Evolutionary conservation across 805 yeast species (phyloP).

Genomic region (Yarrowia sp.): DNA sequence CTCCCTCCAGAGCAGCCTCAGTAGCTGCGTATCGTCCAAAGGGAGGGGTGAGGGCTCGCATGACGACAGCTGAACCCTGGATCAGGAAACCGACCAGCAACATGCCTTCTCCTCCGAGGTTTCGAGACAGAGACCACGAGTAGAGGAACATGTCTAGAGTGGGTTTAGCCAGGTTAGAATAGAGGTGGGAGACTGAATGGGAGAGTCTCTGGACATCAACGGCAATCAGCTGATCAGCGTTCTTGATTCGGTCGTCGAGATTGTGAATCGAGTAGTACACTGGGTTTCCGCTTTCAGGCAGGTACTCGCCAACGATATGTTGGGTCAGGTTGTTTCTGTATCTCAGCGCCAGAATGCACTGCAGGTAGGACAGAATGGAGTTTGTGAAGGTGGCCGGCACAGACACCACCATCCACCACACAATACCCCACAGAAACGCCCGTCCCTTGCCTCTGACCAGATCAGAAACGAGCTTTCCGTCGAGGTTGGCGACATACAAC

Average conservation of each 20-base stretch:
- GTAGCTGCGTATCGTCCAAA: constrained; percentile 81
- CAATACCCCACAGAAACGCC: constrained; percentile 66
- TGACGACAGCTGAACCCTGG: constrained; percentile 75
- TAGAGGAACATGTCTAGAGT: constrained; percentile 78
- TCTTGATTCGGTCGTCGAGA: constrained; percentile 61
- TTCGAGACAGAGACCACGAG: constrained; percentile 71
- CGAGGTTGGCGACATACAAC: constrained; percentile 82
- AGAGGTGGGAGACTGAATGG: constrained; percentile 71
- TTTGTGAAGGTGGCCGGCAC: constrained; percentile 85
- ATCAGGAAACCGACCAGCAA: constrained; percentile 81
- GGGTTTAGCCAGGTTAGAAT: constrained; percentile 86
- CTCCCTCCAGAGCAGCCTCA: constrained; percentile 82
- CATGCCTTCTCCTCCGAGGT: constrained; percentile 67
- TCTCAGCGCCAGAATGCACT: constrained; percentile 50
- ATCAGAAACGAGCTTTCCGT: constrained; percentile 83
- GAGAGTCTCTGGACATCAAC: constrained; percentile 80
- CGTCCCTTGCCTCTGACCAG: constrained; percentile 73
- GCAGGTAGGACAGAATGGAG: constrained; percentile 61
- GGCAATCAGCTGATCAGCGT: constrained; percentile 84
- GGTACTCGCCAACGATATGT: constrained; percentile 69
- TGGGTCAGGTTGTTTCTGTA: constrained; percentile 71
- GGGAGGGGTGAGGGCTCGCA: constrained; percentile 84
- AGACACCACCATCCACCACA: constrained; percentile 83
- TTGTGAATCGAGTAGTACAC: constrained; percentile 77
- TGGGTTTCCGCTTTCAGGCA: constrained; percentile 70